Evolutionary conservation across 345 rosid species (phyloP).

Genomic region (Euphorbia peplus): DNA sequence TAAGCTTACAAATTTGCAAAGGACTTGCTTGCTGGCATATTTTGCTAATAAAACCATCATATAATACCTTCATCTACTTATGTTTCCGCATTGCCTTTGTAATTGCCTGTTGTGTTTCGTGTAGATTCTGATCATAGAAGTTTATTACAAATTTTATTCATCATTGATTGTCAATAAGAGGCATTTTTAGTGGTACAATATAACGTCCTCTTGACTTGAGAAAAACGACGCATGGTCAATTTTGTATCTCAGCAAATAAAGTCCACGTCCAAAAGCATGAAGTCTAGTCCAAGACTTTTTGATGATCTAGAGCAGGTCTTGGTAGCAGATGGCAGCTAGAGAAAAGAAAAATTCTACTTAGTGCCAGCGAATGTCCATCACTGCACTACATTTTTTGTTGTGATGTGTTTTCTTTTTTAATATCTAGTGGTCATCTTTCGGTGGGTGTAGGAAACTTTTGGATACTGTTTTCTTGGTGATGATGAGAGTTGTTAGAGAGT

Average conservation of each 20-base stretch:
- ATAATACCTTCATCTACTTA: neutral
- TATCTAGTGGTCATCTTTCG: too few relatives aligned
- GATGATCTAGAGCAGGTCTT: neutral
- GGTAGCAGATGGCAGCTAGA: neutral
- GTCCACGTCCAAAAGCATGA: neutral
- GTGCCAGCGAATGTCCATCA: neutral
- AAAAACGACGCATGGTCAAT: neutral
- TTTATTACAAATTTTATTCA: neutral
- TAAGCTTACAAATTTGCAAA: neutral
- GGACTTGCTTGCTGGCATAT: neutral
- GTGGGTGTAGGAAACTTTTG: neutral
- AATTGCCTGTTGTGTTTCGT: neutral
- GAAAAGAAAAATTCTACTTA: neutral
- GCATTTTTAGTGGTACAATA: neutral
- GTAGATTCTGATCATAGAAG: neutral
- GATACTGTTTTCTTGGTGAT: neutral
- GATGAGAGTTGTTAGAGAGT: neutral
- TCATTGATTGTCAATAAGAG: neutral
- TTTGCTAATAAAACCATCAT: neutral
- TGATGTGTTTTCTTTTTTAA: too few relatives aligned
- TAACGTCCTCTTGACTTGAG: neutral
- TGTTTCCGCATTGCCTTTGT: neutral
- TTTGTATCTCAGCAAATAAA: neutral
- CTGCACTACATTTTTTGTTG: too few relatives aligned
- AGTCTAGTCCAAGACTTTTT: neutral